phyloP scores from a whole-genome alignment of 2,329 filamentous ascomycete genomes.

The Clarireedia sp. region DNA sequence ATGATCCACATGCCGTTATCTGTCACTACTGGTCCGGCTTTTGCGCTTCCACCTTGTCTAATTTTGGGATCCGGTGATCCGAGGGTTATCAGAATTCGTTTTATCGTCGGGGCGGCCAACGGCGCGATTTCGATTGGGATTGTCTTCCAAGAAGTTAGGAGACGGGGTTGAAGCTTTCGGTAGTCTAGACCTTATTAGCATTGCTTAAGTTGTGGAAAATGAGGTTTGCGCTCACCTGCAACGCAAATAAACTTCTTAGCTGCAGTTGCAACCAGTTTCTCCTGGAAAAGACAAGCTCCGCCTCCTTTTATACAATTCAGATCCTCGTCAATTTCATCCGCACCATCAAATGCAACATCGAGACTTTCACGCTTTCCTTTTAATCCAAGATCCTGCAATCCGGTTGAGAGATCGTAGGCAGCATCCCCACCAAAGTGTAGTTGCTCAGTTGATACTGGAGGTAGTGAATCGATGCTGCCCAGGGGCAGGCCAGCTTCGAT shows the following conservation, averaged over 20 bases:
- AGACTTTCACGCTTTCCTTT: constrained; percentile 44
- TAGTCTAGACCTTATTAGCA: constrained; percentile 53
- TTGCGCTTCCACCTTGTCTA: constrained; percentile 63
- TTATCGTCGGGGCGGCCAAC: constrained; percentile 69
- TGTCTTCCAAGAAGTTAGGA: constrained; percentile 69
- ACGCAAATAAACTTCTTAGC: constrained; percentile 83
- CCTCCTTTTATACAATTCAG: constrained; percentile 97
- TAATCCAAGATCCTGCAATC: constrained; percentile 27
- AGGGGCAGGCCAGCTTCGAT: constrained; percentile 69
- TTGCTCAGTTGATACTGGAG: constrained; percentile 23
- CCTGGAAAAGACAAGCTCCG: constrained; percentile 94
- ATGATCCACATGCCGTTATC: constrained; percentile 87
- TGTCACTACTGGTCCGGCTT: constrained; percentile 76
- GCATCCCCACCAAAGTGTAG: constrained; percentile 36
- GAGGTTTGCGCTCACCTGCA: constrained; percentile 50
- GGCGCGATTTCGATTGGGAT: constrained; percentile 94
- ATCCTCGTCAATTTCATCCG: constrained; percentile 91
- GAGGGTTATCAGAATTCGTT: constrained; percentile 61
- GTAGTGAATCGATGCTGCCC: constrained; percentile 37
- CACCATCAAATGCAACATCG: constrained; percentile 91
- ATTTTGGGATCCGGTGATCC: constrained; percentile 66
- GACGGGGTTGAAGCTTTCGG: constrained; percentile 72
- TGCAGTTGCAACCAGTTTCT: constrained; percentile 85
- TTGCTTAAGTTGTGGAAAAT: neutral
- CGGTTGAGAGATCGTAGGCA: constrained; percentile 60